Percentiles rank a stretch among this genome's conserved stretches.
phyloP scores from a whole-genome alignment of 768 basidiomycete genomes.

The Leucocoprinus birnbaumii region DNA sequence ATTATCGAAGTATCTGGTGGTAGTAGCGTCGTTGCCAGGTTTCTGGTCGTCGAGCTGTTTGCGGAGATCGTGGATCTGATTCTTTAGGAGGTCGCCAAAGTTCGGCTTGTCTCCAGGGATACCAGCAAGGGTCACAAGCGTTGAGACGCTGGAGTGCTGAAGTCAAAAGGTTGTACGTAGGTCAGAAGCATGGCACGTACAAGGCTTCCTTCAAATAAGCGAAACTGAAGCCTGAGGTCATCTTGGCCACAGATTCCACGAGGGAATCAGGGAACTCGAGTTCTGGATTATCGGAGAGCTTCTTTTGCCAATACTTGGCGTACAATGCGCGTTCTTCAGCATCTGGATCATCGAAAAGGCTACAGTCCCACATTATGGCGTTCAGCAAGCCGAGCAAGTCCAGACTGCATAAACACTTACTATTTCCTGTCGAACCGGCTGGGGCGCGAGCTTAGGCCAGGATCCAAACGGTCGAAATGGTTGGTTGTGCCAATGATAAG shows the following conservation, averaged over 20 bases:
- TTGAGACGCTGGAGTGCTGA: slow-evolving; percentile 52
- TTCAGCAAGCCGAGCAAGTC: too few species aligned
- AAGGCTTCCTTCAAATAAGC: slow-evolving; percentile 90
- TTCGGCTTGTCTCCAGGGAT: slow-evolving; percentile 45
- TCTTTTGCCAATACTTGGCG: slow-evolving; percentile 77
- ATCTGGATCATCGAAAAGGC: slow-evolving; percentile 72
- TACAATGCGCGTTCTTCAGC: slow-evolving; percentile 64
- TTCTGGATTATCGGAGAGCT: slow-evolving; percentile 58
- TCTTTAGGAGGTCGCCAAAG: slow-evolving; percentile 51
- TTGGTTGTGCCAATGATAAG: slow-evolving; percentile 81
- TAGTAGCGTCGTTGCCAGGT: neutral
- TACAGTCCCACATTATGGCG: slow-evolving; percentile 22
- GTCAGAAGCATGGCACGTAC: slow-evolving; percentile 40
- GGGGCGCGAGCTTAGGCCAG: slow-evolving; percentile 72
- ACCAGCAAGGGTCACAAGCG: slow-evolving; percentile 63
- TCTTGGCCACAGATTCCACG: slow-evolving; percentile 52
- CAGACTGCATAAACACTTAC: slow-evolving; percentile 52
- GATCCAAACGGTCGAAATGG: slow-evolving; percentile 78
- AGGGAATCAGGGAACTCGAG: slow-evolving; percentile 69
- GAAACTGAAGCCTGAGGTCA: slow-evolving; percentile 74
- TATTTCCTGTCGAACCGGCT: slow-evolving; percentile 88
- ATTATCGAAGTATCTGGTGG: slow-evolving; percentile 17
- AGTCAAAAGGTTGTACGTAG: neutral
- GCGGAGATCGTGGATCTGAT: slow-evolving; percentile 58
- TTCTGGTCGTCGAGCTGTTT: slow-evolving; percentile 59